These are phyloP conservation scores for Fusarium sp. DNA, from an alignment of 2,329 filamentous ascomycete genomes.

Conservation along the genomic window DNA sequence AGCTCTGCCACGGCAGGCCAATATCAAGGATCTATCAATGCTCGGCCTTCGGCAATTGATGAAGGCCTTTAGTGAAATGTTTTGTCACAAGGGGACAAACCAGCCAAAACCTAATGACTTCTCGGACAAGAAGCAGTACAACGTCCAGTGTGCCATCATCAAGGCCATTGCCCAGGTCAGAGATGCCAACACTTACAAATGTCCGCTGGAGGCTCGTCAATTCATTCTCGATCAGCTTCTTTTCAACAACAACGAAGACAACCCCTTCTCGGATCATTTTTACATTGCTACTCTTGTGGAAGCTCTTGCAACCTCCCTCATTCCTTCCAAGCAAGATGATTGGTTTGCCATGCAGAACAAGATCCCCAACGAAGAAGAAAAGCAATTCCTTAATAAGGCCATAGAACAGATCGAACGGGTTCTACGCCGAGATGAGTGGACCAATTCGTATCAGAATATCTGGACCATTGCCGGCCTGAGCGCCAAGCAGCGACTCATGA, in stretches of 20 bases:
- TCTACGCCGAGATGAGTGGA: slow-evolving; percentile 74
- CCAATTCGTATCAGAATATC: slow-evolving; percentile 72
- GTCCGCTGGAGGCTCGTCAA: slow-evolving; percentile 78
- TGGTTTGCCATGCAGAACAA: slow-evolving; percentile 56
- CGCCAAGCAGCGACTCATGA: slow-evolving; percentile 70
- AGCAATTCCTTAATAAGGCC: slow-evolving; percentile 61
- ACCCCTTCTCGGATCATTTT: slow-evolving; percentile 86
- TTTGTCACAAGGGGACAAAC: slow-evolving; percentile 79
- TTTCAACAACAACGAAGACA: slow-evolving; percentile 94
- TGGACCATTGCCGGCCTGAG: slow-evolving; percentile 70
- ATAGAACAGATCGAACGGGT: slow-evolving; percentile 73
- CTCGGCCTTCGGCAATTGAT: slow-evolving; percentile 85
- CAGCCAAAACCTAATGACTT: slow-evolving; percentile 94
- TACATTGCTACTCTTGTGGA: slow-evolving; percentile 85
- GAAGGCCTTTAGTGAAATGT: slow-evolving; percentile 86
- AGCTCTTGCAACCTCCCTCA: slow-evolving; percentile 66
- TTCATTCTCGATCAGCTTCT: slow-evolving; percentile 90
- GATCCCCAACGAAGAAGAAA: slow-evolving; percentile 56
- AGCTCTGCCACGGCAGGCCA: slow-evolving; percentile 79
- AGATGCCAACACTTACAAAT: slow-evolving; percentile 73
- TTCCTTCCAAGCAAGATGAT: slow-evolving; percentile 59
- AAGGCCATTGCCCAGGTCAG: slow-evolving; percentile 81
- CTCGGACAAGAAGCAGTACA: slow-evolving; percentile 83
- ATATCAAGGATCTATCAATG: slow-evolving; percentile 70
- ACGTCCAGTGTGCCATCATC: slow-evolving; percentile 84